A percentile compares a stretch with the other conserved stretches of the same genome.
These are phyloP conservation scores for Hyaloscypha variabilis DNA, from an alignment of 495 filamentous ascomycete genomes.

Conservation along the genomic window DNA sequence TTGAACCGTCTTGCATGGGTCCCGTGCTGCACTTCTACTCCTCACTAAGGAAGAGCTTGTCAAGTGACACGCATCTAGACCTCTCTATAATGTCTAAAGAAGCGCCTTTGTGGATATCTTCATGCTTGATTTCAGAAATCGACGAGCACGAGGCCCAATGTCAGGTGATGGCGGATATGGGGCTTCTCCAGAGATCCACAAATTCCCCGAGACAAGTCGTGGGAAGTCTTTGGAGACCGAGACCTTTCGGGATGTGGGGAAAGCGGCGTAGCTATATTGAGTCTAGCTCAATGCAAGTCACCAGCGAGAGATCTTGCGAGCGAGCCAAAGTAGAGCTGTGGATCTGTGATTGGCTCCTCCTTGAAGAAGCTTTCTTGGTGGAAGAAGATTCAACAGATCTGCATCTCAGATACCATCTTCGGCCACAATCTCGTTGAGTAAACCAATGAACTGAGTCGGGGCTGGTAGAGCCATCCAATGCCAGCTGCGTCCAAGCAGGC, in stretches of 20 bases:
- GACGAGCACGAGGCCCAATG: not conserved
- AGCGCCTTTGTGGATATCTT: conserved; percentile 2
- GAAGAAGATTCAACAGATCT: conserved; percentile 1
- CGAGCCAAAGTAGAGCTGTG: not conserved
- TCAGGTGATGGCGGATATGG: not conserved
- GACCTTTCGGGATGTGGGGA: not conserved
- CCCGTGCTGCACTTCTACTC: no score
- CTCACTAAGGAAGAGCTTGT: not conserved
- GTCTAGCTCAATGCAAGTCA: not conserved
- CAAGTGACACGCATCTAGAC: conserved; percentile 3
- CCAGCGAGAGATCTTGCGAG: conserved; percentile 20
- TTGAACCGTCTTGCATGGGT: no score
- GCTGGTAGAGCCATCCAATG: not conserved
- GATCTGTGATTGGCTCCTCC: not conserved
- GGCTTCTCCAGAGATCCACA: conserved; percentile 14
- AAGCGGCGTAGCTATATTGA: not conserved
- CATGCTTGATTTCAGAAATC: no score
- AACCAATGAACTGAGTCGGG: not conserved
- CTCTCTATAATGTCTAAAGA: not conserved
- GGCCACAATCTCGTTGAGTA: conserved; percentile 13
- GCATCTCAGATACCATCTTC: conserved; percentile 10
- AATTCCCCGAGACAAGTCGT: conserved; percentile 15
- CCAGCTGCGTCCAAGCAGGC: not conserved
- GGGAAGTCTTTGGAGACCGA: no score
- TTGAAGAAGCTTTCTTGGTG: not conserved